A percentile compares a stretch with the other conserved stretches of the same genome.
phyloP scores from a whole-genome alignment of 352 stramenopile species.

The Globisporangium canariense region DNA sequence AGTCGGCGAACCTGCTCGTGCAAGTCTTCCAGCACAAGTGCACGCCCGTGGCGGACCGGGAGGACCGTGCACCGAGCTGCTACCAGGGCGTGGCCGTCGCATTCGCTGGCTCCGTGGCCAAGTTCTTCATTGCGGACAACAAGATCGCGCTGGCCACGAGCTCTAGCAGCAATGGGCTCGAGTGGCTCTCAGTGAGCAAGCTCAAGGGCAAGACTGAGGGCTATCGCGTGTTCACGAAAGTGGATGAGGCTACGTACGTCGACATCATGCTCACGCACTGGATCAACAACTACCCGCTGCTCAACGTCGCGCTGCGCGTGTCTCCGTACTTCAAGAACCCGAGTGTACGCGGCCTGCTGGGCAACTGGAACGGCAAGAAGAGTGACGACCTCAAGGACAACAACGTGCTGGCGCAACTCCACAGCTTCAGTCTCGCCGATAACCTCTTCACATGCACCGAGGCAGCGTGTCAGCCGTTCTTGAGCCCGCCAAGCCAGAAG shows the following conservation, averaged over 20 bases:
- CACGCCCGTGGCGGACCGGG: slow-evolving; percentile 10
- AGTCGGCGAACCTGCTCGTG: slow-evolving; percentile 25
- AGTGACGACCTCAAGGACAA: slow-evolving; percentile 24
- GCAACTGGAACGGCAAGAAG: slow-evolving; percentile 29
- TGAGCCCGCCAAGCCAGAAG: slow-evolving; percentile 19
- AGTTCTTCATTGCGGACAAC: slow-evolving; percentile 25
- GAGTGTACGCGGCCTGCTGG: slow-evolving; percentile 23
- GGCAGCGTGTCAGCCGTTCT: slow-evolving; percentile 16
- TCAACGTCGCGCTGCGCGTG: slow-evolving; percentile 26
- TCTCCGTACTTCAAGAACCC: slow-evolving; percentile 27
- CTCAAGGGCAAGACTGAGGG: slow-evolving; percentile 19
- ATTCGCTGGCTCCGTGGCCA: slow-evolving; percentile 27
- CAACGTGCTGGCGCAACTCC: slow-evolving; percentile 15
- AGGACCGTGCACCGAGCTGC: slow-evolving; percentile 19
- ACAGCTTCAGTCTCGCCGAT: slow-evolving; percentile 15
- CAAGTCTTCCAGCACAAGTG: slow-evolving; percentile 38
- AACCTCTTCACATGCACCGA: slow-evolving; percentile 32
- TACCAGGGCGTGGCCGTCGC: slow-evolving; percentile 26
- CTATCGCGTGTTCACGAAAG: slow-evolving; percentile 27
- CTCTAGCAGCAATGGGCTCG: slow-evolving; percentile 15
- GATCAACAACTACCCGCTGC: slow-evolving; percentile 25
- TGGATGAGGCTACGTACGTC: slow-evolving; percentile 28
- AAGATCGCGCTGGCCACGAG: slow-evolving; percentile 23
- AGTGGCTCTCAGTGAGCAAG: slow-evolving; percentile 27
- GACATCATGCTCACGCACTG: slow-evolving; percentile 25